These are phyloP conservation scores for Fusarium sacchari DNA, from an alignment of 2,329 filamentous ascomycete species.

Conservation along the genomic window DNA sequence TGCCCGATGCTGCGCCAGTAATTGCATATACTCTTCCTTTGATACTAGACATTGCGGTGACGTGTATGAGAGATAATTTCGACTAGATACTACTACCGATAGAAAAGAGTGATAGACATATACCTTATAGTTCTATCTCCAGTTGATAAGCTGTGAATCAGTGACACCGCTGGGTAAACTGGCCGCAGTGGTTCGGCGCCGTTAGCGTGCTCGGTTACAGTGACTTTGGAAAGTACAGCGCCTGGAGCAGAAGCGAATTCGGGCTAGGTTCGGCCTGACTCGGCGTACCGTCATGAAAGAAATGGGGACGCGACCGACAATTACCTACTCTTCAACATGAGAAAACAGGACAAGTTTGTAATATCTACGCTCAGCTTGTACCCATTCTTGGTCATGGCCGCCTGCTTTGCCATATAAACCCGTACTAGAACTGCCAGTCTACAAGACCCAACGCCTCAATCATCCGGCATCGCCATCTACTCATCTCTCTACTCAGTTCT, in stretches of 20 bases:
- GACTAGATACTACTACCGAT: neutral
- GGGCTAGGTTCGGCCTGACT: neutral
- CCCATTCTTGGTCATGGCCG: too few species aligned
- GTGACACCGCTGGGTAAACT: neutral
- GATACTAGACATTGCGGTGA: neutral
- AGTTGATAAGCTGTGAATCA: neutral
- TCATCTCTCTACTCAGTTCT: neutral
- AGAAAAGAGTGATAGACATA: neutral
- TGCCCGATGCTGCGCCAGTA: neutral
- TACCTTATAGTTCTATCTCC: neutral
- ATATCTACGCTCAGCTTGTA: too few species aligned
- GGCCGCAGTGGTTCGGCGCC: neutral
- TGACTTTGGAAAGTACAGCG: neutral
- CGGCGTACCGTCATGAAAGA: neutral
- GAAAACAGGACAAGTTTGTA: neutral
- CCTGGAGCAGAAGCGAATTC: neutral
- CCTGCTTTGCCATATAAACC: neutral
- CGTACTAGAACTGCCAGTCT: neutral
- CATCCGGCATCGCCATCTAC: neutral
- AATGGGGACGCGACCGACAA: neutral
- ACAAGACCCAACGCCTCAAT: neutral
- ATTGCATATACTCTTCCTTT: neutral
- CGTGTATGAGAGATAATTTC: fast-evolving
- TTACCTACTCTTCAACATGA: neutral
- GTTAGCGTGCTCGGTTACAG: neutral